Percentiles rank a stretch among this genome's conserved stretches.
Conservation (phyloP, 1,139 yeast species). For the Yamadazyma taylorii region DNA sequence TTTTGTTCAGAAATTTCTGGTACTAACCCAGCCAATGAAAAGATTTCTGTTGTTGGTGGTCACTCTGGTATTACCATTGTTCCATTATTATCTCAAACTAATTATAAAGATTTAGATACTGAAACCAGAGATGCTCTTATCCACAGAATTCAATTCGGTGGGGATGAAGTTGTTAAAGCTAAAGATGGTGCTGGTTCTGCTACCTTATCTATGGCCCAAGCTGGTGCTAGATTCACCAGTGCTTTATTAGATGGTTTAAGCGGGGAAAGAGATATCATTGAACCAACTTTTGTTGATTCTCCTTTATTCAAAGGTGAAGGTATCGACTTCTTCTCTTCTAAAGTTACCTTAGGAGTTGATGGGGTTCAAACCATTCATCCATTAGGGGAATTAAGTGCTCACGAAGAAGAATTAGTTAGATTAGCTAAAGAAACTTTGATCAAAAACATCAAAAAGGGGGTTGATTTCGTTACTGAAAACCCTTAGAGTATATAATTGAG, state of each 20-base stretch:
- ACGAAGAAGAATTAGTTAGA: constrained; percentile 59
- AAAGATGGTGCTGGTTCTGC: constrained; percentile 95
- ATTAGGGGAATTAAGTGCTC: constrained; percentile 51
- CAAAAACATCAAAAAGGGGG: constrained; percentile 60
- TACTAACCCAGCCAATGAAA: constrained; percentile 57
- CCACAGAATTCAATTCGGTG: constrained; percentile 93
- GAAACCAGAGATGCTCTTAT: constrained; percentile 68
- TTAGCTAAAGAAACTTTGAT: constrained; percentile 57
- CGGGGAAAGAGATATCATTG: constrained; percentile 50
- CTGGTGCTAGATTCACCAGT: constrained; percentile 79
- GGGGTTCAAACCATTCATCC: constrained; percentile 61
- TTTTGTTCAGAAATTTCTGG: constrained; percentile 62
- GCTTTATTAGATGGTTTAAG: constrained; percentile 57
- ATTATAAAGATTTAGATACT: constrained; percentile 47
- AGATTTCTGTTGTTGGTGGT: constrained; percentile 90
- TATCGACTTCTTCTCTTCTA: constrained; percentile 62
- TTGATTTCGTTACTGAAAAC: constrained; percentile 53
- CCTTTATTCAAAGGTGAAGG: constrained; percentile 50
- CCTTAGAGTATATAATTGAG: constrained; percentile 30
- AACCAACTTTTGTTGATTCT: constrained; percentile 53
- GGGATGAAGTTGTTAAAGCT: constrained; percentile 95
- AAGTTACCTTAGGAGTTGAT: constrained; percentile 55
- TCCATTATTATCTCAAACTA: constrained; percentile 74
- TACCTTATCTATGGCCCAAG: constrained; percentile 95
- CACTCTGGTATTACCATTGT: constrained; percentile 96